These are phyloP conservation scores for Ophiocordyceps camponoti-rufipedis DNA, from an alignment of 2,329 filamentous ascomycete species.

Conservation along the genomic window DNA sequence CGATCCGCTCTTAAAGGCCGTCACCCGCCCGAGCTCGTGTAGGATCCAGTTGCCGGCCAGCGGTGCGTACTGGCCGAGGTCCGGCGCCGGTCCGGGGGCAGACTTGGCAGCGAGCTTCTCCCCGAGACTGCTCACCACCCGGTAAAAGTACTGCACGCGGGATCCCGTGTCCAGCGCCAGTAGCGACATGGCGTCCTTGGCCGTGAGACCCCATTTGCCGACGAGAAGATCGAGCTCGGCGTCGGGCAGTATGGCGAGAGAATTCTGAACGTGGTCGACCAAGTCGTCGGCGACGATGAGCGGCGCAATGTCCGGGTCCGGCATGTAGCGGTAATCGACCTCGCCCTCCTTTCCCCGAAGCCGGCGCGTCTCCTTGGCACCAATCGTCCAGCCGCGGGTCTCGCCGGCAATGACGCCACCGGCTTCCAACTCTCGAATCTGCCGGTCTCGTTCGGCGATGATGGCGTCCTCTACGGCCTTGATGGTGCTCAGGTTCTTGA, in stretches of 20 bases:
- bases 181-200: slow-evolving; percentile 71
- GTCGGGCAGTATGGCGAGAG: slow-evolving; percentile 57
- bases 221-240: slow-evolving; percentile 45
- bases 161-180: slow-evolving; percentile 61
- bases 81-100: slow-evolving; percentile 4
- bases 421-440: slow-evolving; percentile 61
- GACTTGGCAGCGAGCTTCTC: slow-evolving; percentile 9
- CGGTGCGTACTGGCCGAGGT: slow-evolving; percentile 20
- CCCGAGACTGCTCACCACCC: slow-evolving; percentile 35
- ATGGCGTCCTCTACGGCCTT: slow-evolving; percentile 93
- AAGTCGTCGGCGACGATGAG: slow-evolving; percentile 58
- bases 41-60: slow-evolving; percentile 49
- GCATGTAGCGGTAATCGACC: slow-evolving; percentile 97
- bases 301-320: slow-evolving; percentile 76
- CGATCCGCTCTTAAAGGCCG: slow-evolving; percentile 45
- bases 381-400: slow-evolving; percentile 83
- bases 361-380: slow-evolving; percentile 61
- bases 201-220: slow-evolving; percentile 45
- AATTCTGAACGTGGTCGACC: slow-evolving; percentile 40
- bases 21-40: slow-evolving; percentile 56
- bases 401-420: slow-evolving; percentile 67
- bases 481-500: slow-evolving; percentile 92
- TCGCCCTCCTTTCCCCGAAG: slow-evolving; percentile 89
- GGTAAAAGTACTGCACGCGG: slow-evolving; percentile 66
- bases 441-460: slow-evolving; percentile 73